These are phyloP conservation scores for Nothophytophthora sp. DNA, from an alignment of 352 stramenopile genomes.

Conservation along the genomic window DNA sequence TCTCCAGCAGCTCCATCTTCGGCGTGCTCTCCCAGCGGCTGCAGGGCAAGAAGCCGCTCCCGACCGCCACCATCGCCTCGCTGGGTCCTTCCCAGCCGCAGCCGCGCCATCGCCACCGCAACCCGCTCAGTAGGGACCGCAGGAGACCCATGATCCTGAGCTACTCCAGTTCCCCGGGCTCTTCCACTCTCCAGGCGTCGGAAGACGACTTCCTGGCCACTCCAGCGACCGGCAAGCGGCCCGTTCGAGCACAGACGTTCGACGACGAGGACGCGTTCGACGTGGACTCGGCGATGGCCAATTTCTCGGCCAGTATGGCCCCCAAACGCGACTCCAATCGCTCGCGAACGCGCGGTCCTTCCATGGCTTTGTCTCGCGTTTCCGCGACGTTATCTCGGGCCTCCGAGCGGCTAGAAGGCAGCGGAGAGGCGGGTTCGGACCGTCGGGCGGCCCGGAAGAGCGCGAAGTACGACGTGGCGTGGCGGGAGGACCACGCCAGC, in stretches of 20 bases:
- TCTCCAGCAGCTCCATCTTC: constrained; percentile 22
- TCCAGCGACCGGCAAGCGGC: neutral
- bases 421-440: neutral
- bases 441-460: constrained; percentile 27
- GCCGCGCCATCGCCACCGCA: constrained; percentile 21
- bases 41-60: constrained; percentile 17
- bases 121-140: constrained; percentile 22
- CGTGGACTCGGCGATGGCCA: constrained; percentile 20
- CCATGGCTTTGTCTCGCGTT: constrained; percentile 12
- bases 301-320: constrained; percentile 30
- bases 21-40: constrained; percentile 24
- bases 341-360: constrained; percentile 14
- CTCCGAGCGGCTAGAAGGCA: constrained; percentile 24
- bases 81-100: constrained; percentile 22
- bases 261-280: constrained; percentile 17
- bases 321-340: constrained; percentile 13
- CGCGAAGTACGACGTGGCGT: constrained; percentile 75
- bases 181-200: neutral
- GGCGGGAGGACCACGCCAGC: constrained; percentile 59
- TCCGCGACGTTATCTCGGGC: constrained; percentile 33
- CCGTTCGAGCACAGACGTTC: constrained; percentile 6
- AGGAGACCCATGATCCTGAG: constrained; percentile 37
- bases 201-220: constrained; percentile 5
- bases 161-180: constrained; percentile 17
- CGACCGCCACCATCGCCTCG: constrained; percentile 5